These are phyloP conservation scores for Agapanthus africanus DNA, from an alignment of 106 monocot genomes.

Conservation along the genomic window DNA sequence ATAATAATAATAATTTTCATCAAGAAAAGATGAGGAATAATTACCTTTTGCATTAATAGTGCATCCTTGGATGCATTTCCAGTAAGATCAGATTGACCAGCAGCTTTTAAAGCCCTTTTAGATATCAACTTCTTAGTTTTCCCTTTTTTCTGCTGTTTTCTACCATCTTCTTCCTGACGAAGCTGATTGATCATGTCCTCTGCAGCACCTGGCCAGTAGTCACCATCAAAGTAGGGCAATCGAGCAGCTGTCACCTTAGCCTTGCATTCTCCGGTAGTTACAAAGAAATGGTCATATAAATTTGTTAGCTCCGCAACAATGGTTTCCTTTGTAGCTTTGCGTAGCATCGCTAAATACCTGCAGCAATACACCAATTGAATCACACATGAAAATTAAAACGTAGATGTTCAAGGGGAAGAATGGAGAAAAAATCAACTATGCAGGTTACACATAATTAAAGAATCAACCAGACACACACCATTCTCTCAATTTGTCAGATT, in stretches of 20 bases:
- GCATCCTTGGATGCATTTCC: conserved; percentile 86
- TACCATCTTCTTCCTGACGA: conserved; percentile 83
- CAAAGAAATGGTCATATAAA: conserved; percentile 86
- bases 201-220: conserved; percentile 98
- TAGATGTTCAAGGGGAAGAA: not conserved
- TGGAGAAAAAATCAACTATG: not conserved
- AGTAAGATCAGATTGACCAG: conserved; percentile 80
- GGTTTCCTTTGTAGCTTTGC: conserved; percentile 79
- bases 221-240: conserved; percentile 95
- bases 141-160: conserved; percentile 87
- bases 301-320: conserved; percentile 86
- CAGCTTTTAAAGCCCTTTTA: conserved; percentile 93
- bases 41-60: conserved; percentile 88
- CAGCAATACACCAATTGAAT: not conserved
- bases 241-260: conserved; percentile 88
- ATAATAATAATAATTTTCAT: not conserved
- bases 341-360: conserved; percentile 91
- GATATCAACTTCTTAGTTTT: conserved; percentile 78
- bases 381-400: not conserved
- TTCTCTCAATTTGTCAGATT: conserved; percentile 94
- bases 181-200: conserved; percentile 93
- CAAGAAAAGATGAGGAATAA: not conserved
- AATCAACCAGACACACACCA: conserved; percentile 40
- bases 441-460: not conserved
- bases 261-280: conserved; percentile 58